phyloP scores from a whole-genome alignment of 2,329 filamentous ascomycete species.

The Rhynchosporium graminicola region DNA sequence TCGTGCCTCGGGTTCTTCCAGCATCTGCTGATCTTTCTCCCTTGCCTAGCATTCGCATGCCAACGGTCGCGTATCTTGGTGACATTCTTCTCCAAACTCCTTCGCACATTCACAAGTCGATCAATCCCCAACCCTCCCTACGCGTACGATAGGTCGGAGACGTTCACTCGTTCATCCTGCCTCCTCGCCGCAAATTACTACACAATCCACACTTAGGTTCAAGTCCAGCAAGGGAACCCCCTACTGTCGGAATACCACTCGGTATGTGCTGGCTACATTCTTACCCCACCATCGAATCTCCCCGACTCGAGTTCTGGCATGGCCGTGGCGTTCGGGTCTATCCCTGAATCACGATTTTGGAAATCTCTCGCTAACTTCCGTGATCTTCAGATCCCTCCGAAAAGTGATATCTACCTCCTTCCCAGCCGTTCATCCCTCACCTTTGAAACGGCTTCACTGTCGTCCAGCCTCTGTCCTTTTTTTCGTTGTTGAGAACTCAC shows the following conservation, averaged over 20 bases:
- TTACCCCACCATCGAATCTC: slow-evolving; percentile 13
- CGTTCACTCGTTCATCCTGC: slow-evolving; percentile 44
- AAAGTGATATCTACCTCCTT: slow-evolving; percentile 33
- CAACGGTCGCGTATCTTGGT: slow-evolving; percentile 37
- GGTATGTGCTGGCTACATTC: slow-evolving; percentile 33
- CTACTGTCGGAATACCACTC: slow-evolving; percentile 18
- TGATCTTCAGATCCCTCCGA: slow-evolving; percentile 27
- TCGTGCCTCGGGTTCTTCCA: slow-evolving; percentile 9
- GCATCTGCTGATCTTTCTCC: slow-evolving; percentile 36
- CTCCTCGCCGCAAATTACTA: slow-evolving; percentile 29
- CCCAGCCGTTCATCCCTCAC: slow-evolving; percentile 27
- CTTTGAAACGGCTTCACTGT: slow-evolving; percentile 31
- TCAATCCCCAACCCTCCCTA: slow-evolving; percentile 28
- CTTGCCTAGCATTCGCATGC: slow-evolving; percentile 40
- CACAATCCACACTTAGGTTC: slow-evolving; percentile 25
- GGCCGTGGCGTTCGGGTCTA: slow-evolving; percentile 8
- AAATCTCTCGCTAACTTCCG: slow-evolving; percentile 23
- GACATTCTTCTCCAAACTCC: slow-evolving; percentile 33
- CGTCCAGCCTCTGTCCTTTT: slow-evolving; percentile 39
- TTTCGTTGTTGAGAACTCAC: slow-evolving; percentile 35
- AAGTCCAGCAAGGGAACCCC: slow-evolving; percentile 30
- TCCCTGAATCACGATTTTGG: slow-evolving; percentile 9
- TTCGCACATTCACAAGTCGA: slow-evolving; percentile 23
- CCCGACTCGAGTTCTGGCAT: slow-evolving; percentile 9
- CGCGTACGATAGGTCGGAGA: slow-evolving; percentile 39